Conservation (phyloP, 805 yeast species). For the Starmerella stellata region DNA sequence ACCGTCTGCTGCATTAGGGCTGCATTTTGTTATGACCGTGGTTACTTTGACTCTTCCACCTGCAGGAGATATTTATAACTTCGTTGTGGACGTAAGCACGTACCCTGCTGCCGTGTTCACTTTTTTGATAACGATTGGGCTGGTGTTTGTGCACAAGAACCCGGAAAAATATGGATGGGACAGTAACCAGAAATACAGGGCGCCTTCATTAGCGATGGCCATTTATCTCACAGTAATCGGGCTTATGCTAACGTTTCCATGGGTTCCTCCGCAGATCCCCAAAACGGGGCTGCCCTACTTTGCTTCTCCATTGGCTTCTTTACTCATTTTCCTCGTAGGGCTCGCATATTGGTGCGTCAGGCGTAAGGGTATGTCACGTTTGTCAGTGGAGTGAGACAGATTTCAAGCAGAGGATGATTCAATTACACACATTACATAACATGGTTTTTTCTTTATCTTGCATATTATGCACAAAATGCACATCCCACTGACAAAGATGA, state of each 20-base stretch:
- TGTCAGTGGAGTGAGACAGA: background rate
- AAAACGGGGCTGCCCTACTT: slow-evolving; percentile 32
- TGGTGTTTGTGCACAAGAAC: slow-evolving; percentile 33
- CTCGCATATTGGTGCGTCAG: slow-evolving; percentile 23
- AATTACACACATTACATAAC: background rate
- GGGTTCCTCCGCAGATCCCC: slow-evolving; percentile 33
- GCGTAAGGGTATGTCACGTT: background rate
- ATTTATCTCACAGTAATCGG: slow-evolving; percentile 32
- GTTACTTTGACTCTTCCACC: slow-evolving; percentile 40
- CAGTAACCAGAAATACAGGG: slow-evolving; percentile 2
- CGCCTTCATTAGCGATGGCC: slow-evolving; percentile 16
- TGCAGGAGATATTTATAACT: slow-evolving; percentile 44
- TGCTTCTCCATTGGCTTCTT: slow-evolving; percentile 40
- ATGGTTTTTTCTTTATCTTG: no score
- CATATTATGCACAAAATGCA: slow-evolving; percentile 1
- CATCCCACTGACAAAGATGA: background rate
- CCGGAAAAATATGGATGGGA: slow-evolving; percentile 27
- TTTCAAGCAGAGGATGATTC: background rate
- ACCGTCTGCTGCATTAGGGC: slow-evolving; percentile 29
- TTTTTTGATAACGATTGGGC: slow-evolving; percentile 33
- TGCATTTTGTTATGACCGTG: slow-evolving; percentile 42
- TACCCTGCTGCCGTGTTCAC: slow-evolving; percentile 49
- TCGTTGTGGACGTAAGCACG: slow-evolving; percentile 42
- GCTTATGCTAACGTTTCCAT: slow-evolving; percentile 38
- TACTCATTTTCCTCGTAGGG: slow-evolving; percentile 30